Percentiles rank a stretch among this genome's conserved stretches.
Evolutionary conservation across 352 stramenopile genomes (phyloP).

Genomic region (Phytophthora megakarya): DNA sequence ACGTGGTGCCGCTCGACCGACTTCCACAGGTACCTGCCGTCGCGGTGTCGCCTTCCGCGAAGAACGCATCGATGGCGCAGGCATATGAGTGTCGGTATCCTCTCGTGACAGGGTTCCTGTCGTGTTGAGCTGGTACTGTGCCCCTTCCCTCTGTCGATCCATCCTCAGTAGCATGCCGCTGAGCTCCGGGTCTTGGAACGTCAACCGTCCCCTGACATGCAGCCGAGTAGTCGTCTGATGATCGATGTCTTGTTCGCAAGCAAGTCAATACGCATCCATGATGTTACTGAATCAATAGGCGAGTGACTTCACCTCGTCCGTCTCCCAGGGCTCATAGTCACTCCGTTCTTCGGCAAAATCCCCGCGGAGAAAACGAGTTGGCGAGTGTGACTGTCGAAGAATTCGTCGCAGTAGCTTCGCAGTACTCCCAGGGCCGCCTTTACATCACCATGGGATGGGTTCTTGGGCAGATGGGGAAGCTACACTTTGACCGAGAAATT

Average conservation of each 20-base stretch:
- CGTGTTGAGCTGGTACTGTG: no score
- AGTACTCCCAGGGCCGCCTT: background rate
- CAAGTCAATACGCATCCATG: background rate
- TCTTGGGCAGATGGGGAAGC: background rate
- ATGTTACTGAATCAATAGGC: background rate
- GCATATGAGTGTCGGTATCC: no score
- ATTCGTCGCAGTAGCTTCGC: background rate
- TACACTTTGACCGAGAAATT: slow-evolving; percentile 6
- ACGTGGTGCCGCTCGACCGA: no score
- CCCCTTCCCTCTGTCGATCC: no score
- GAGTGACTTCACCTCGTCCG: background rate
- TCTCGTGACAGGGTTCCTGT: no score
- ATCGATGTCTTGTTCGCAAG: background rate
- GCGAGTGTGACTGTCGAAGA: background rate
- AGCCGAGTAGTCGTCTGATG: background rate
- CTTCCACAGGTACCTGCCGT: background rate
- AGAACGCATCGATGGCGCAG: no score
- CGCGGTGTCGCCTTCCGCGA: background rate
- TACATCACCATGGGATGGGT: background rate
- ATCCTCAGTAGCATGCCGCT: background rate
- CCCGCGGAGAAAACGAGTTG: background rate
- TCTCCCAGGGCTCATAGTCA: slow-evolving; percentile 3
- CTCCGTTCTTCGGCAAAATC: slow-evolving; percentile 5
- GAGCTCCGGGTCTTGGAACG: background rate
- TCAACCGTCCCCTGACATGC: background rate